Percentiles rank a stretch among this genome's conserved stretches.
phyloP scores from a whole-genome alignment of 768 basidiomycete genomes.

The Krasilnikovozyma curviuscula region DNA sequence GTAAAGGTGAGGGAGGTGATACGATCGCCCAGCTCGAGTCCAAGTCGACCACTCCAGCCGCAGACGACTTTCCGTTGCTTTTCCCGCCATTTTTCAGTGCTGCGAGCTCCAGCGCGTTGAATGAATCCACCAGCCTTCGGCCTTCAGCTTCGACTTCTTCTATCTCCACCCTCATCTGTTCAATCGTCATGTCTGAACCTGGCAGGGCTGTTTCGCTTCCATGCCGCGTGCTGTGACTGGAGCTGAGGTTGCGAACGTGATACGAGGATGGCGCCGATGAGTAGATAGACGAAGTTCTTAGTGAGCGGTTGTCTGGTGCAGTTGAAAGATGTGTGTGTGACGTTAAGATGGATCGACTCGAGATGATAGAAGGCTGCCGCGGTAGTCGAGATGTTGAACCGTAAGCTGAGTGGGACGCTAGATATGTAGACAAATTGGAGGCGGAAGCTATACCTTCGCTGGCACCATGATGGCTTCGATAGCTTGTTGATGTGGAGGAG shows the following conservation, averaged over 20 bases:
- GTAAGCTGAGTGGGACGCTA: too few species aligned
- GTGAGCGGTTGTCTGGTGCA: too few species aligned
- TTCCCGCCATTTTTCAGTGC: not conserved
- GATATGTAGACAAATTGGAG: too few species aligned
- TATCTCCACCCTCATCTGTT: not conserved
- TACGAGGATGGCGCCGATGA: too few species aligned
- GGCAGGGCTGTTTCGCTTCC: not conserved
- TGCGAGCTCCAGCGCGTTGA: not conserved
- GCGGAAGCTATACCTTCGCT: too few species aligned
- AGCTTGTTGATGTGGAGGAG: too few species aligned
- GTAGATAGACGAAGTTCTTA: too few species aligned
- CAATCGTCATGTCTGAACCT: not conserved
- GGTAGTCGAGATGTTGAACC: too few species aligned
- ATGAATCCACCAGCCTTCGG: conserved; percentile 1
- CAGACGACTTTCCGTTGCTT: not conserved
- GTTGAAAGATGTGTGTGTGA: too few species aligned
- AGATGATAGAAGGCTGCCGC: too few species aligned
- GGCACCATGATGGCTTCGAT: too few species aligned
- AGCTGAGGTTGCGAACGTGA: not conserved
- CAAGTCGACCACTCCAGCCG: not conserved
- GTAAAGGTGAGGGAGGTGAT: not conserved
- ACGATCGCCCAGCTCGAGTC: not conserved
- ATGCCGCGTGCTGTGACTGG: not conserved
- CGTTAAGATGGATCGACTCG: too few species aligned
- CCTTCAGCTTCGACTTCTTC: conserved; percentile 4